phyloP scores from a whole-genome alignment of 2,329 filamentous ascomycete species.

The Blastomyces silverae region DNA sequence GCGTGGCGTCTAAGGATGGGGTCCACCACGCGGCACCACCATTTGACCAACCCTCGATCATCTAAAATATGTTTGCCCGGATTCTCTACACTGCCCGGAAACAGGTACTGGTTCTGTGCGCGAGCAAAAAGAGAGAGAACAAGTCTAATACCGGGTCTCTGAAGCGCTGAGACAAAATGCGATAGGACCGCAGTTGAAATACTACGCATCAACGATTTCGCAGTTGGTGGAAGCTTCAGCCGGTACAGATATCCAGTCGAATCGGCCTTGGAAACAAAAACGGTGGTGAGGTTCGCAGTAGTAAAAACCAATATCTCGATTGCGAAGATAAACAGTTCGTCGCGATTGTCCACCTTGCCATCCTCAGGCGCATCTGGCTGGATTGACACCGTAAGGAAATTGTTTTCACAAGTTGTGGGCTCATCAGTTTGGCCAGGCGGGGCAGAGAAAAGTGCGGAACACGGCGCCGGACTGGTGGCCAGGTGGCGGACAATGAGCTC shows the following conservation, averaged over 20 bases:
- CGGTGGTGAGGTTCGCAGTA: slow-evolving; percentile 69
- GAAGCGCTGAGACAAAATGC: slow-evolving; percentile 62
- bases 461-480: slow-evolving; percentile 71
- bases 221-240: slow-evolving; percentile 51
- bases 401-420: slow-evolving; percentile 77
- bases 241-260: slow-evolving; percentile 80
- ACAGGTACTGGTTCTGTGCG: slow-evolving; percentile 88
- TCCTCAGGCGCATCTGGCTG: slow-evolving; percentile 18
- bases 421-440: slow-evolving; percentile 65
- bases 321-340: slow-evolving; percentile 66
- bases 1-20: slow-evolving; percentile 55
- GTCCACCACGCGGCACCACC: slow-evolving; percentile 90
- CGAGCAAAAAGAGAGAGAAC: slow-evolving; percentile 87
- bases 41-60: slow-evolving; percentile 80
- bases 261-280: slow-evolving; percentile 96
- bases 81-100: slow-evolving; percentile 85
- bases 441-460: slow-evolving; percentile 69
- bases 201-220: slow-evolving; percentile 61
- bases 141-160: slow-evolving; percentile 58
- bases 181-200: slow-evolving; percentile 69
- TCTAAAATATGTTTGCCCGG: slow-evolving; percentile 81
- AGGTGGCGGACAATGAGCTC: slow-evolving; percentile 73
- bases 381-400: slow-evolving; percentile 62
- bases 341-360: slow-evolving; percentile 19
- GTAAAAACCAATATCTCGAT: slow-evolving; percentile 85